Evolutionary conservation across 2,329 filamentous ascomycete species (phyloP), one percentile per base, ranked within the genome.

Genomic region (Neonectria punicea): DNA sequence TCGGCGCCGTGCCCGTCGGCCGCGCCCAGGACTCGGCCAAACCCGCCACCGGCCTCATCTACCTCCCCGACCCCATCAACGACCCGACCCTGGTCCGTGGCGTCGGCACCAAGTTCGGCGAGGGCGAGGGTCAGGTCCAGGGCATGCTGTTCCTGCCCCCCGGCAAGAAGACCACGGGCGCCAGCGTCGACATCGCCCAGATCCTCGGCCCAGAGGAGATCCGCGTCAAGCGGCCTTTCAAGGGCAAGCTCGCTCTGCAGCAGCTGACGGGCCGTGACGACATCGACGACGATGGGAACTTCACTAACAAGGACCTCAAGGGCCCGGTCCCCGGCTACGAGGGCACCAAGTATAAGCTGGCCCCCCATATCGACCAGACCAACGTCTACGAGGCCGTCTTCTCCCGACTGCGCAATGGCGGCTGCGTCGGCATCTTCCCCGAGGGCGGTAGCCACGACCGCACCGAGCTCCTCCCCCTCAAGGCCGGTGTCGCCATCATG

Each of bases 401-500:
- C 79, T 88, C 90, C 69, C 89, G 93, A 32, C 86, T 99, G 36
- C 90, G 90, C 70, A 86, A 87, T 43, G 94, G 93, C 51, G 95
- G 94, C 18, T 97, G 94, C 76, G 92, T 98, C 59, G 96, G 95
- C 67, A 98, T 99, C 75, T 99, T 98, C 79, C 95, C 95, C 2
- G 95, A 99, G 81, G 95, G 95, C 71, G 95, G 95, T 74, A 98
- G 94, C 77, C 95, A 98, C 80, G 95, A 98, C 79, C 90, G 95
- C 67, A 94, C 95, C 0, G 93, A 97, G 76, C 85, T 98, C 50
- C 85, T 98, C 46, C 95, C 96, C 22, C 84, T 98, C 67, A 98
- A 98, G 86, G 95, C 96, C 73, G 95, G 95, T 78, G 93, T 99
- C 65, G 96, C 96, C 63, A 96, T 99, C 76, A 99, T 99, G 95